A percentile compares a stretch with the other conserved stretches of the same genome.
phyloP scores from a whole-genome alignment of 108 stramenopile species.

The Pseudonitzschia pungens region DNA sequence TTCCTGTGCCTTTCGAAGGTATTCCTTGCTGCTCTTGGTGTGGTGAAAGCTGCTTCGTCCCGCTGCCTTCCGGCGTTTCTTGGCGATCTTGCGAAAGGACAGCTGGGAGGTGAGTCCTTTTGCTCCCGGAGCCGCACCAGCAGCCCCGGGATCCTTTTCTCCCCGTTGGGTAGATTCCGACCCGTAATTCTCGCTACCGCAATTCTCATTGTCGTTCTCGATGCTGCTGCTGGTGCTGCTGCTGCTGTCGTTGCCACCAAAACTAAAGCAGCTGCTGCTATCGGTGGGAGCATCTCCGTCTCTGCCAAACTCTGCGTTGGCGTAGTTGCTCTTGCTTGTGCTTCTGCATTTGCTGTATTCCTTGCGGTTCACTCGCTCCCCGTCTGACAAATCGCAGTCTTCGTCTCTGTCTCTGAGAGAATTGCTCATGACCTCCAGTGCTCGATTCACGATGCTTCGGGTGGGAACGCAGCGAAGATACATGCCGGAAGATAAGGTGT shows the following conservation, averaged over 20 bases:
- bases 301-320: neutral
- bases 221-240: neutral
- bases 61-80: constrained; percentile 19
- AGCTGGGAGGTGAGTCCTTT: neutral
- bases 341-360: neutral
- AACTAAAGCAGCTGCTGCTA: neutral
- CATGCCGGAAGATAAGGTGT: too few relatives aligned
- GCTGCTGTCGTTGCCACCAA: neutral
- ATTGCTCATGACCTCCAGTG: constrained; percentile 7
- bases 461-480: neutral
- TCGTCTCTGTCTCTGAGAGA: neutral
- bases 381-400: neutral
- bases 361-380: neutral
- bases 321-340: neutral
- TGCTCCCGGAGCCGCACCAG: neutral
- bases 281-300: neutral
- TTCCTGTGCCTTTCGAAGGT: constrained; percentile 27
- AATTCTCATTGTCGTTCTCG: neutral
- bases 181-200: neutral
- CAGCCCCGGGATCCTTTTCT: too few relatives aligned
- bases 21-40: constrained; percentile 38
- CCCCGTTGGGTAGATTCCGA: too few relatives aligned
- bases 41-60: constrained; percentile 24
- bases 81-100: constrained; percentile 26
- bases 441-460: constrained; percentile 7